Percentiles rank a stretch among this genome's conserved stretches.
phyloP scores from a whole-genome alignment of 306 rosid genomes.

The Heteromeles arbutifolia region DNA sequence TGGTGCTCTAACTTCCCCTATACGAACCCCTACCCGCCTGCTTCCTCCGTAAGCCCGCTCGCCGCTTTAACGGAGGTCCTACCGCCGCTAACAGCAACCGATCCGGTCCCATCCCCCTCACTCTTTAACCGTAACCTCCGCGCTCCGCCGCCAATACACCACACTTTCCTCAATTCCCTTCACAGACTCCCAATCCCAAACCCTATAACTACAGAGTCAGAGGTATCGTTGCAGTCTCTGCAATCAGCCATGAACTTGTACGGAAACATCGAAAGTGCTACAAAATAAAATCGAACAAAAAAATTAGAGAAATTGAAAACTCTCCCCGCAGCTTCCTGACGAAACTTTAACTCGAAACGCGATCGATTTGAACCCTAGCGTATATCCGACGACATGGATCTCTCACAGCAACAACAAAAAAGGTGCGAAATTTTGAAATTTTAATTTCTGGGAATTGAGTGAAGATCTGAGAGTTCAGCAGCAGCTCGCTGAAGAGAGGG shows the following conservation, averaged over 20 bases:
- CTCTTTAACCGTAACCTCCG: constrained; percentile 7
- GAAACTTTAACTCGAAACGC: neutral
- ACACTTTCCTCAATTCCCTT: constrained; percentile 21
- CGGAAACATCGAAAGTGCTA: neutral
- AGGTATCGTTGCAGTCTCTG: constrained; percentile 11
- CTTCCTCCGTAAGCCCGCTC: constrained; percentile 95
- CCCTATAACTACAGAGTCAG: neutral
- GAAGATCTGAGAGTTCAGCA: constrained; percentile 7
- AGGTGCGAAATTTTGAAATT: neutral
- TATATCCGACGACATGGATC: constrained; percentile 88
- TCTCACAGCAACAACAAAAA: neutral
- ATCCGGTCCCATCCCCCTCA: constrained; percentile 82
- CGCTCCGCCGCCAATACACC: constrained; percentile 18
- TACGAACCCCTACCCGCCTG: constrained; percentile 99
- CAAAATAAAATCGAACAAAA: neutral
- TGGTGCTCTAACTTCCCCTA: constrained; percentile 75
- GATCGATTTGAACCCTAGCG: constrained; percentile 36
- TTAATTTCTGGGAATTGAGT: neutral
- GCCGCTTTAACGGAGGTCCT: constrained; percentile 99
- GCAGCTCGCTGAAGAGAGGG: neutral
- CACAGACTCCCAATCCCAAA: constrained; percentile 15
- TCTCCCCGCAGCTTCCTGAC: neutral
- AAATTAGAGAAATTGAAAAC: neutral
- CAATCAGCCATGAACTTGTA: constrained; percentile 30
- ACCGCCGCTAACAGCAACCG: constrained; percentile 64